Evolutionary conservation across 257 asterid genomes (phyloP).

Genomic region (Scutellaria baicalensis): DNA sequence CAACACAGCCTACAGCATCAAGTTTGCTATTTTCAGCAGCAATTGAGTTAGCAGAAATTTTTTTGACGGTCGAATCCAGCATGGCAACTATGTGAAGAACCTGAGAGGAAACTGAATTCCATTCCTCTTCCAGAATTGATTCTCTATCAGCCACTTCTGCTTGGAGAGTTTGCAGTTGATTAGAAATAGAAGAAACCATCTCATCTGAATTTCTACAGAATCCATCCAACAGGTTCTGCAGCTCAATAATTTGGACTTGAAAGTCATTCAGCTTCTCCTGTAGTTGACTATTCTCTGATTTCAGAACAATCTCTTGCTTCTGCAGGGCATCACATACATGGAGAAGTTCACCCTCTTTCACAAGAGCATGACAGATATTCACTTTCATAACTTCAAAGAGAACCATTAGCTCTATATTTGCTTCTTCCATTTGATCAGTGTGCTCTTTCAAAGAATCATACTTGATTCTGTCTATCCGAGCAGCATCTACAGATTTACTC

Average conservation of each 20-base stretch:
- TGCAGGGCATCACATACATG: constrained; percentile 38
- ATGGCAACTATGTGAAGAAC: constrained; percentile 43
- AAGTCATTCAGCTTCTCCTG: constrained; percentile 36
- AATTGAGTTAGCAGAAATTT: constrained; percentile 20
- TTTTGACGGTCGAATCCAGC: constrained; percentile 45
- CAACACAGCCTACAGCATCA: constrained; percentile 37
- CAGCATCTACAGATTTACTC: constrained; percentile 32
- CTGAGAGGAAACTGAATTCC: constrained; percentile 50
- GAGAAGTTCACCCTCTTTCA: constrained; percentile 52
- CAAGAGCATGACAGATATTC: constrained; percentile 27
- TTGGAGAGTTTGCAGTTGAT: constrained; percentile 47
- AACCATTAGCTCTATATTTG: constrained; percentile 66
- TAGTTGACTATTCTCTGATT: constrained; percentile 52
- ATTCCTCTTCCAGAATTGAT: constrained; percentile 41
- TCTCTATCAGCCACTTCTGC: constrained; percentile 53
- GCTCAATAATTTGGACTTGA: constrained; percentile 39
- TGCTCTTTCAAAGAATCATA: constrained; percentile 41
- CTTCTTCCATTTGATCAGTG: constrained; percentile 50
- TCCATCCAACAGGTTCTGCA: constrained; percentile 54
- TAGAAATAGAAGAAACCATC: constrained; percentile 44
- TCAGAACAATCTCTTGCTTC: constrained; percentile 47
- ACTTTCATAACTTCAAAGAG: constrained; percentile 57
- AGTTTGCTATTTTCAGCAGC: constrained; percentile 23
- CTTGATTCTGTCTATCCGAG: constrained; percentile 28
- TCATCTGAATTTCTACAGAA: constrained; percentile 44